Base-by-base conservation (phyloP, 2,329 filamentous ascomycete genomes). In the Colletotrichum sidae region DNA sequence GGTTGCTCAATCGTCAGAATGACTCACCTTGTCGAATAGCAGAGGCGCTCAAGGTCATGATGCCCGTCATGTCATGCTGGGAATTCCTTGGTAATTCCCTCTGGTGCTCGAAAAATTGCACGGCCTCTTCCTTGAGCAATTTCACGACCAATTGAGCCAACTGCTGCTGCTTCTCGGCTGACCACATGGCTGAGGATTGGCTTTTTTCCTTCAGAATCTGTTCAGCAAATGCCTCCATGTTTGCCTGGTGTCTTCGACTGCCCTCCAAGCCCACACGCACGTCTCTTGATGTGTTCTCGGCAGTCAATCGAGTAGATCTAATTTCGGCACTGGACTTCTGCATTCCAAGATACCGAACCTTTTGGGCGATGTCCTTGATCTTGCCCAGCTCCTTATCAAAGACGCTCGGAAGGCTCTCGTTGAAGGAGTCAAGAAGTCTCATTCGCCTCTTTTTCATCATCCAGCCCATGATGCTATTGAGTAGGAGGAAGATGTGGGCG, bases 401-500 rank as follows among this genome's bases (percentile, higher is more conserved):
- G 4, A 42, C 41, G 2, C 60, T 58, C 1, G 47, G 55, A 2
- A 69, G 12, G 33, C 65, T 66, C 2, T 71, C 65, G 13, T 60
- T 69, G 38, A 72, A 72, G 0, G 69, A 72, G 34, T 70, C 68
- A 0, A 72, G 59, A 0, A 70, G 41, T 0, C 68, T 53, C 2
- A 35, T 67, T 8, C 25, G 11, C 8, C 69, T 60, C 7, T 68
- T 71, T 5, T 67, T 51, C 62, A 69, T 65, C 35, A 70, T 65
- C 68, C 68, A 72, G 15, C 70, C 68, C 69, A 74, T 72, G 2
- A 70, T 51, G 6, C 60, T 66, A 0, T 54, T 55, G 1, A 74
- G 49, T 13, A 73, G 69, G 0, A 73, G 52, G 17, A 74, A 74
- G 8, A 73, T 58, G n/a, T 73, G 69, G 0, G 63, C 68, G n/a